Evolutionary conservation across 1,284 basidiomycete species (phyloP).

Genomic region (Mrakiaceae sp.): DNA sequence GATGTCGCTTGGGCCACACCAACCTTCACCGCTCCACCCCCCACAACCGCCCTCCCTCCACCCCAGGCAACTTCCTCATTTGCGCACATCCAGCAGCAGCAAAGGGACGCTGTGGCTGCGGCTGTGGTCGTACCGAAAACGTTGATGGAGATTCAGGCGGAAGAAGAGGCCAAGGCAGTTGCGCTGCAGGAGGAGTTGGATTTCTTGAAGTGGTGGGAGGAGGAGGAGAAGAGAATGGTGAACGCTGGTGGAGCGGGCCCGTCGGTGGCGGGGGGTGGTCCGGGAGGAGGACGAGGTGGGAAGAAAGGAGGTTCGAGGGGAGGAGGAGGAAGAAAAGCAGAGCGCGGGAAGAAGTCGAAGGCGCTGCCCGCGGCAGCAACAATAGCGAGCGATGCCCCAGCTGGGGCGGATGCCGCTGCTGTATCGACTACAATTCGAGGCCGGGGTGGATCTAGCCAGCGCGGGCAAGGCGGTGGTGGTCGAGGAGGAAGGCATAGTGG

Average conservation of each 20-base stretch:
- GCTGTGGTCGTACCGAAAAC: constrained; percentile 44
- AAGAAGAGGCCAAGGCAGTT: constrained; percentile 42
- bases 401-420: too few species aligned
- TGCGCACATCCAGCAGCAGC: constrained; percentile 67
- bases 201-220: constrained; percentile 75
- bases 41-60: constrained; percentile 5
- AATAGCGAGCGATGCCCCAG: too few species aligned
- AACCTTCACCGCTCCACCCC: constrained; percentile 5
- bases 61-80: constrained; percentile 48
- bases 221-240: constrained; percentile 58
- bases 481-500: too few species aligned
- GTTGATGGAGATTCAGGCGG: constrained; percentile 70
- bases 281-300: not conserved
- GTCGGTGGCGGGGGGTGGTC: not conserved
- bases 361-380: not conserved
- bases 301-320: not conserved
- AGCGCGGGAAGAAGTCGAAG: too few species aligned
- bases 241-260: not conserved
- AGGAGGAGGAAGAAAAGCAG: not conserved
- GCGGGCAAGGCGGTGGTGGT: too few species aligned
- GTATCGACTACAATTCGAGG: too few species aligned
- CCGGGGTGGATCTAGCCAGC: too few species aligned
- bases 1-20: constrained; percentile 4
- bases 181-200: constrained; percentile 54
- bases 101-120: constrained; percentile 45